phyloP scores from a whole-genome alignment of 2,329 filamentous ascomycete species.

The Penicillium sp. region DNA sequence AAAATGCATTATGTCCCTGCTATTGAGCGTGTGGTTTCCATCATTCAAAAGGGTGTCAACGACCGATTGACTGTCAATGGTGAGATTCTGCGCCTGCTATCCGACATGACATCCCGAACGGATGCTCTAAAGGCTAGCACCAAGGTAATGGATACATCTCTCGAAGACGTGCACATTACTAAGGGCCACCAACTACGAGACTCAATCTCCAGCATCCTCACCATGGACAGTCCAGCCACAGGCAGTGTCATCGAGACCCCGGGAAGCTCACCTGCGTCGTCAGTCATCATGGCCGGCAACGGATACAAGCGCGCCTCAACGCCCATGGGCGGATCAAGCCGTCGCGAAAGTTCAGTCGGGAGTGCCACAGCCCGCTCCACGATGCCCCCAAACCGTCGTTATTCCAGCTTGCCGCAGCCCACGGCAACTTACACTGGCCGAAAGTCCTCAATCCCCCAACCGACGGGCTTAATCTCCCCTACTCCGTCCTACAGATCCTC shows the following conservation, averaged over 20 bases:
- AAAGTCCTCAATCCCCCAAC: slow-evolving; percentile 42
- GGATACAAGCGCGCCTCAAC: slow-evolving; percentile 50
- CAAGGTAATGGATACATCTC: slow-evolving; percentile 68
- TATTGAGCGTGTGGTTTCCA: slow-evolving; percentile 83
- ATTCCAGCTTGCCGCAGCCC: slow-evolving; percentile 50
- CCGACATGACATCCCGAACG: slow-evolving; percentile 83
- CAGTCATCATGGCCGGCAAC: slow-evolving; percentile 57
- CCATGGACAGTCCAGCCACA: slow-evolving; percentile 71
- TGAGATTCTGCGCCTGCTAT: slow-evolving; percentile 82
- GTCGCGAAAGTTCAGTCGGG: slow-evolving; percentile 49
- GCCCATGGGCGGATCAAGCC: slow-evolving; percentile 47
- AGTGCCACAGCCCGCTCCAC: slow-evolving; percentile 42
- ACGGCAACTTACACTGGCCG: slow-evolving; percentile 30
- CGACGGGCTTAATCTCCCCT: slow-evolving; percentile 33
- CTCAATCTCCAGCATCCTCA: slow-evolving; percentile 88
- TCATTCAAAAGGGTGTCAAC: slow-evolving; percentile 93
- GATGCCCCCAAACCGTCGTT: slow-evolving; percentile 45
- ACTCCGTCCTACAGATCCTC: slow-evolving; percentile 37
- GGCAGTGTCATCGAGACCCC: slow-evolving; percentile 71
- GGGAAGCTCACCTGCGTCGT: slow-evolving; percentile 69
- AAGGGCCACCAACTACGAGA: slow-evolving; percentile 78
- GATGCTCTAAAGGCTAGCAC: slow-evolving; percentile 73
- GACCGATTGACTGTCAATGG: slow-evolving; percentile 96
- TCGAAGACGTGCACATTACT: slow-evolving; percentile 67
- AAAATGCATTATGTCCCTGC: slow-evolving; percentile 91